These are phyloP conservation scores for Planoprotostelium fungivorum DNA, from an alignment of 78 protist genomes.

Conservation along the genomic window DNA sequence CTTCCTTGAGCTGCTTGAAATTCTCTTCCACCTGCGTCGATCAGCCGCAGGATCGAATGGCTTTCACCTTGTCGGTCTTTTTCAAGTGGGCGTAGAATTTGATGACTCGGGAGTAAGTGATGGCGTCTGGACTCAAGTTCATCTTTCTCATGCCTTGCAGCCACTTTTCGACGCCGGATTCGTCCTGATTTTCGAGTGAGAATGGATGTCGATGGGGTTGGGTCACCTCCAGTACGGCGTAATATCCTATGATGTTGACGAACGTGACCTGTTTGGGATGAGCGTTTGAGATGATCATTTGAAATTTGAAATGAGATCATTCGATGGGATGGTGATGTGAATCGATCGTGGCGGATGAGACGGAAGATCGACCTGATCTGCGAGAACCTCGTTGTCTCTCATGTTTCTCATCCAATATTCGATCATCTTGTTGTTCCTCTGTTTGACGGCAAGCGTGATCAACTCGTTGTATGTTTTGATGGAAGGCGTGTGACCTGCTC, in stretches of 20 bases:
- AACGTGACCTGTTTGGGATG: neutral
- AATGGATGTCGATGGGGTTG: neutral
- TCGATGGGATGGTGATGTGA: too few relatives aligned
- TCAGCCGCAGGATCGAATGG: neutral
- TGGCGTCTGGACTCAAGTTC: neutral
- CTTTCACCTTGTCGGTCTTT: neutral
- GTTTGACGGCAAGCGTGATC: neutral
- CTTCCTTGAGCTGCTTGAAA: neutral
- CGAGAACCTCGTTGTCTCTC: neutral
- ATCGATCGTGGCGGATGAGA: too few relatives aligned
- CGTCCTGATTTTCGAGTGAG: neutral
- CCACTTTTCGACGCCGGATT: neutral
- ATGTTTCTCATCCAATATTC: neutral
- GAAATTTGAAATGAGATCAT: too few relatives aligned
- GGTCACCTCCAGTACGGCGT: neutral
- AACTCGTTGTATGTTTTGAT: neutral
- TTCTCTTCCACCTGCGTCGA: neutral
- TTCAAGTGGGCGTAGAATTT: neutral
- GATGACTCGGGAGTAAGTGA: neutral
- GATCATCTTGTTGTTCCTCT: neutral
- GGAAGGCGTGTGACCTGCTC: neutral
- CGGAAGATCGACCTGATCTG: neutral
- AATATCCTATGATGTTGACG: neutral
- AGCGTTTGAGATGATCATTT: too few relatives aligned
- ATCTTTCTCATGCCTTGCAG: neutral